Evolutionary conservation across 352 stramenopile species (phyloP).

Genomic region (Pelagophyceae sp.): DNA sequence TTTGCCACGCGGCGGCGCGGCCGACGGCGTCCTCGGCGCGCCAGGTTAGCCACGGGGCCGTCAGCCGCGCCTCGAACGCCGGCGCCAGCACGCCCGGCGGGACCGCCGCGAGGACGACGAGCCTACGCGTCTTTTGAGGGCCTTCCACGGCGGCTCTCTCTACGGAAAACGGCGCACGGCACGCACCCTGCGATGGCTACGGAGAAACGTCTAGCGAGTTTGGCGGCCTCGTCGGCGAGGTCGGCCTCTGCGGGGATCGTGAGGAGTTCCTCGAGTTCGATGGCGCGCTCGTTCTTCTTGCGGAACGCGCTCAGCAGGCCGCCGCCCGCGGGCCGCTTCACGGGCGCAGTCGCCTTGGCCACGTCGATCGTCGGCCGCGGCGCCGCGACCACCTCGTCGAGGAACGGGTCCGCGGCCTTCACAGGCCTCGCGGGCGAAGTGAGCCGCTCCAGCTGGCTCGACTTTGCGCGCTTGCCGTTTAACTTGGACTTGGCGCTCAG

Average conservation of each 20-base stretch:
- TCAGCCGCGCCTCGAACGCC: neutral
- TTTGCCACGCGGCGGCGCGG: neutral
- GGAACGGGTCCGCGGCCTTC: neutral
- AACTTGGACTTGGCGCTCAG: neutral
- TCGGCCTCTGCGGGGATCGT: neutral
- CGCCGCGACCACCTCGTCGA: neutral
- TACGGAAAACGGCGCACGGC: neutral
- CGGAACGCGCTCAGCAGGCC: neutral
- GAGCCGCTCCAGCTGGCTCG: no score
- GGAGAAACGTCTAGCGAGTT: neutral
- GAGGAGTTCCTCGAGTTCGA: slow-evolving; percentile 13
- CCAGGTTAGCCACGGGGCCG: neutral
- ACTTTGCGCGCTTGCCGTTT: no score
- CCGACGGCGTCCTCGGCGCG: neutral
- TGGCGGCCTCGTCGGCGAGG: neutral
- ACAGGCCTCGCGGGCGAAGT: no score
- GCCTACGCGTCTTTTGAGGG: no score
- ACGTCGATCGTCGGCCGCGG: neutral
- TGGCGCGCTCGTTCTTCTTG: neutral
- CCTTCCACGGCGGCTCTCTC: no score
- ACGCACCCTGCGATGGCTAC: slow-evolving; percentile 9
- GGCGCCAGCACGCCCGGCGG: neutral
- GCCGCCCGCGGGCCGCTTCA: neutral
- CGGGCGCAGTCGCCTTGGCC: neutral
- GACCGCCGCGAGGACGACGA: no score